Evolutionary conservation across 352 stramenopile species (phyloP).

Genomic region (Phytophthora pluvialis): DNA sequence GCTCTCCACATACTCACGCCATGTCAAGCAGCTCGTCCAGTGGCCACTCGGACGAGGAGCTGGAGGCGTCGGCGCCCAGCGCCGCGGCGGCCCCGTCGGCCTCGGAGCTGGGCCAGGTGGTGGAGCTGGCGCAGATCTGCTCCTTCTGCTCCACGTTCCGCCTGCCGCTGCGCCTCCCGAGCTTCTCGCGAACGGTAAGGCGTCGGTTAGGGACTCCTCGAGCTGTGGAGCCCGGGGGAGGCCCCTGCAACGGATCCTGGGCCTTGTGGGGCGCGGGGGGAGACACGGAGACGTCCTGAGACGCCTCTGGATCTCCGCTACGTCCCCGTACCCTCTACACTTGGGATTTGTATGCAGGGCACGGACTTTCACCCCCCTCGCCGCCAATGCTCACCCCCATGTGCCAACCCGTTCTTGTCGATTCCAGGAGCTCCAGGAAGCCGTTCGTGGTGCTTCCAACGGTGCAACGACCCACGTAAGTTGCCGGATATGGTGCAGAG

Average conservation of each 20-base stretch:
- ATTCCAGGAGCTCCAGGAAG: constrained; percentile 69
- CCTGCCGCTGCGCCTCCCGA: constrained; percentile 67
- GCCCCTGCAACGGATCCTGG: constrained; percentile 14
- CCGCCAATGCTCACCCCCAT: constrained; percentile 19
- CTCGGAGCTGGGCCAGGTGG: constrained; percentile 38
- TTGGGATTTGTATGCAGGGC: constrained; percentile 42
- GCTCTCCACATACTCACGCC: constrained; percentile 31
- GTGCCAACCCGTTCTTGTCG: constrained; percentile 26
- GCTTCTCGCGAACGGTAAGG: constrained; percentile 79
- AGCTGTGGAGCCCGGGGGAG: not conserved
- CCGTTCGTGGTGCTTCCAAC: constrained; percentile 53
- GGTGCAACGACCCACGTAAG: constrained; percentile 57
- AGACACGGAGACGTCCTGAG: constrained; percentile 1
- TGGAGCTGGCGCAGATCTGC: constrained; percentile 75
- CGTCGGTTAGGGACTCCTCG: constrained; percentile 5
- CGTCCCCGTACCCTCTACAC: constrained; percentile 17
- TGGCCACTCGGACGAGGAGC: constrained; percentile 47
- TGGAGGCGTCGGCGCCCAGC: constrained; percentile 20
- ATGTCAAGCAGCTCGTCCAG: constrained; percentile 61
- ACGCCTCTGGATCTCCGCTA: constrained; percentile 14
- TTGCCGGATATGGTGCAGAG: not conserved
- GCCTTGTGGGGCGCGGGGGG: constrained; percentile 9
- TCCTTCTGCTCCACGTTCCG: constrained; percentile 83
- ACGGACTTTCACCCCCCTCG: constrained; percentile 3
- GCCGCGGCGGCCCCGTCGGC: constrained; percentile 17